phyloP scores from a whole-genome alignment of 345 rosid species.

The Lepidium aucheri region DNA sequence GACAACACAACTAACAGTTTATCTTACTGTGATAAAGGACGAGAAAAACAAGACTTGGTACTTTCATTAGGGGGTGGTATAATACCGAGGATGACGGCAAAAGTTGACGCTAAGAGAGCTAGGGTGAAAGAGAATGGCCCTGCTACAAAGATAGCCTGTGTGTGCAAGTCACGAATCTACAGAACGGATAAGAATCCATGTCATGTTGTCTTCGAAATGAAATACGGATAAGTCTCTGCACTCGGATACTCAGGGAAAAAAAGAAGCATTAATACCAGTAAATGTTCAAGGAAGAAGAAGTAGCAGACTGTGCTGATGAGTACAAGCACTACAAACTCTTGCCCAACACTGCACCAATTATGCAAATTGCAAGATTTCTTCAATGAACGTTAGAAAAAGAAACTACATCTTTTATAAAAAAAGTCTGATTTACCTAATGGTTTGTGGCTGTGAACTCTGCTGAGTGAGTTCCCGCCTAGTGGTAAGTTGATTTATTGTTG shows the following conservation, averaged over 20 bases:
- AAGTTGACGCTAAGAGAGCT: slow-evolving; percentile 62
- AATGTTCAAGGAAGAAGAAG: slow-evolving; percentile 94
- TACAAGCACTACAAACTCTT: slow-evolving; percentile 88
- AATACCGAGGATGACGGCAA: slow-evolving; percentile 66
- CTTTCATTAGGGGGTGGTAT: background rate
- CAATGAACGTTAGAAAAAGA: background rate
- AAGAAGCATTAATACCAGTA: slow-evolving; percentile 60
- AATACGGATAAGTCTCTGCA: background rate
- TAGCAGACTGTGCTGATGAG: slow-evolving; percentile 83
- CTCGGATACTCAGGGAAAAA: background rate
- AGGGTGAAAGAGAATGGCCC: slow-evolving; percentile 82
- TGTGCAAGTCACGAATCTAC: slow-evolving; percentile 58
- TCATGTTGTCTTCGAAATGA: slow-evolving; percentile 1
- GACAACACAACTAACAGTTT: background rate
- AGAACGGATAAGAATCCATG: background rate
- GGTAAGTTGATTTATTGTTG: slow-evolving; percentile 39
- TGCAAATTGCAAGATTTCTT: background rate
- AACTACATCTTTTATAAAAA: background rate
- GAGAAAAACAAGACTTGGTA: background rate
- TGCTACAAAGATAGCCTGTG: slow-evolving; percentile 60
- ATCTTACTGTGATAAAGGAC: background rate
- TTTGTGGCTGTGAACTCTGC: slow-evolving; percentile 38
- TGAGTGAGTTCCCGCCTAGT: slow-evolving; percentile 40
- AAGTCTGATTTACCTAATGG: slow-evolving; percentile 41
- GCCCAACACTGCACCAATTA: slow-evolving; percentile 69